These are phyloP conservation scores for Mycena latifolia DNA, from an alignment of 768 basidiomycete genomes.

Conservation along the genomic window DNA sequence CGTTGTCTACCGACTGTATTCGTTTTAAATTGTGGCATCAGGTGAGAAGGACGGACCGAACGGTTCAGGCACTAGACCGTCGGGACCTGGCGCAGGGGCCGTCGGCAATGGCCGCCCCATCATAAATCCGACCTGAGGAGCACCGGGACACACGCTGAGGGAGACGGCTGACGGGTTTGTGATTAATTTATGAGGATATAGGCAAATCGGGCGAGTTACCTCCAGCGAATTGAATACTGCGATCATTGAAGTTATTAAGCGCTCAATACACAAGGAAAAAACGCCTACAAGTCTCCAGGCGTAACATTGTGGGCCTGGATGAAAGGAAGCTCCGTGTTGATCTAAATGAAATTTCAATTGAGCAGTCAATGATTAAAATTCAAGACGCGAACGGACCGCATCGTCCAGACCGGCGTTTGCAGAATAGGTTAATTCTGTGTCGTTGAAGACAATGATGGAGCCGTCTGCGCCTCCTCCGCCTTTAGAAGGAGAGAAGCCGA, in stretches of 20 bases:
- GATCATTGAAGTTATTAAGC: background rate
- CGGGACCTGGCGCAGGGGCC: conserved; percentile 19
- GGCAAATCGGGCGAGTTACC: background rate
- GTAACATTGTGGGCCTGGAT: conserved; percentile 39
- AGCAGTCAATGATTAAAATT: background rate
- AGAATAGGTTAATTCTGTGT: conserved; percentile 43
- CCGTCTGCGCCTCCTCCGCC: conserved; percentile 42
- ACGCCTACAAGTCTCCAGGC: conserved; percentile 45
- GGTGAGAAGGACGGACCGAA: conserved; percentile 12
- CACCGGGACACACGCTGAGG: conserved; percentile 47
- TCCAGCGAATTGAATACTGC: background rate
- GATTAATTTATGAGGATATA: background rate
- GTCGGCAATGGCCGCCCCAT: conserved; percentile 42
- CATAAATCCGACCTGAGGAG: conserved; percentile 45
- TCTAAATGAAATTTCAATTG: conserved; percentile 2
- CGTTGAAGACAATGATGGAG: conserved; percentile 48
- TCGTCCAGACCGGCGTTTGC: conserved; percentile 49
- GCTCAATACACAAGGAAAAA: background rate
- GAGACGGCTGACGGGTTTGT: conserved; percentile 38
- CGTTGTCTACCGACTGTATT: too few relatives aligned
- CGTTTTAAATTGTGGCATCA: too few relatives aligned
- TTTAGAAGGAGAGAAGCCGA: conserved; percentile 37
- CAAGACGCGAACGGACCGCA: background rate
- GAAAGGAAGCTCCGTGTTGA: conserved; percentile 39
- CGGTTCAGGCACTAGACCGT: conserved; percentile 39